Conservation (phyloP, 225 moss, liverwort and hornwort genomes). For the Pseudisothecium myosuroides region DNA sequence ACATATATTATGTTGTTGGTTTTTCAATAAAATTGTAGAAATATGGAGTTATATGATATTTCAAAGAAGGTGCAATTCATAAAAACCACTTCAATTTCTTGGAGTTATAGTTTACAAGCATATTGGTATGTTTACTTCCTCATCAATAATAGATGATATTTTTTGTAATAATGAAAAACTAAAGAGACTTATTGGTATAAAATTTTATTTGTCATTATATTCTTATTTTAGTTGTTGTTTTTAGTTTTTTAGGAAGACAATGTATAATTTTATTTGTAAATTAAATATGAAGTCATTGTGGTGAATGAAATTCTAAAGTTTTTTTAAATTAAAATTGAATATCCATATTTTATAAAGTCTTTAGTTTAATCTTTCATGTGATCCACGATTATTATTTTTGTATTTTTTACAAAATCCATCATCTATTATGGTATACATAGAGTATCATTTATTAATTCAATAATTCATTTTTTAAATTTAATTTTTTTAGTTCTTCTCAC, state of each 20-base stretch:
- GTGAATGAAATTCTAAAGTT: too few species aligned
- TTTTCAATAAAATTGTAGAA: background rate
- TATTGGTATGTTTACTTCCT: background rate
- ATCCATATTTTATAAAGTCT: background rate
- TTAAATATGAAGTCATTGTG: background rate
- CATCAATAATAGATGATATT: background rate
- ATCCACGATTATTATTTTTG: fast-evolving
- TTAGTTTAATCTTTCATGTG: too few species aligned
- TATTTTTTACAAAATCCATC: fast-evolving
- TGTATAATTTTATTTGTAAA: fast-evolving
- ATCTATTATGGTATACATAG: background rate
- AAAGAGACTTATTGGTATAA: too few species aligned
- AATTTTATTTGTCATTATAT: background rate
- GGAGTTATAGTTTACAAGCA: background rate
- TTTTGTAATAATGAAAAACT: too few species aligned
- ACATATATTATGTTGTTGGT: background rate
- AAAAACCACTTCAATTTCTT: background rate
- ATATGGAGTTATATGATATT: background rate
- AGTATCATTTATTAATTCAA: background rate
- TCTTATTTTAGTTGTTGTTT: background rate
- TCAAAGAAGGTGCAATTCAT: background rate
- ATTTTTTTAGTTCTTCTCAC: background rate
- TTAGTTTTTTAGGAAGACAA: fast-evolving
- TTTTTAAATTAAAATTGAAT: too few species aligned
- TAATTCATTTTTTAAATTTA: too few species aligned